These are phyloP conservation scores for Globisporangium alternatum DNA, from an alignment of 352 stramenopile species.

Conservation along the genomic window DNA sequence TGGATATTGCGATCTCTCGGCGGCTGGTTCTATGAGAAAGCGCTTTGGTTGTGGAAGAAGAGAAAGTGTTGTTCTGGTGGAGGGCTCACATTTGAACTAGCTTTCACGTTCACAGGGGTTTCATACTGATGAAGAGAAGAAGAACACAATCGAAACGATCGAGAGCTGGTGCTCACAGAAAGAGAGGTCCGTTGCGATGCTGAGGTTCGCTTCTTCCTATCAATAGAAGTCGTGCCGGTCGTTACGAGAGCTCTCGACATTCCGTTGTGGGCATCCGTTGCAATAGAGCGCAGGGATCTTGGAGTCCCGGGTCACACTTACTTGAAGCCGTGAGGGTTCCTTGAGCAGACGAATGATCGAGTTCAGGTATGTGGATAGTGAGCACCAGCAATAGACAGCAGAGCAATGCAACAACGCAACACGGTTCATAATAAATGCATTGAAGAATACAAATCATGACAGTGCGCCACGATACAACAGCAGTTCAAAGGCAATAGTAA, in stretches of 20 bases:
- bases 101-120: not conserved
- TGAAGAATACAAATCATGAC: not conserved
- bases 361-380: not conserved
- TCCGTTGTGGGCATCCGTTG: too few relatives aligned
- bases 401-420: not conserved
- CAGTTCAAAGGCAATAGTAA: not conserved
- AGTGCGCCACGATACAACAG: not conserved
- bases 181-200: too few relatives aligned
- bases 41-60: not conserved
- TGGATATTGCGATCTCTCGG: not conserved
- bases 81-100: not conserved
- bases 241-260: too few relatives aligned
- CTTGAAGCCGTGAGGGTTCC: too few relatives aligned
- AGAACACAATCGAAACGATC: not conserved
- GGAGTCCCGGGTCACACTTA: too few relatives aligned
- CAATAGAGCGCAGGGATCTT: too few relatives aligned
- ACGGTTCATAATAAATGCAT: slow-evolving; percentile 2
- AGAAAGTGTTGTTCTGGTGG: not conserved
- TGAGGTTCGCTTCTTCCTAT: not conserved
- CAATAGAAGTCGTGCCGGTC: not conserved
- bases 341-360: too few relatives aligned
- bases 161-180: too few relatives aligned
- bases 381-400: not conserved
- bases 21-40: not conserved
- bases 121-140: not conserved